Evolutionary conservation across 2,329 filamentous ascomycete genomes (phyloP), one percentile per base, ranked within the genome.

Genomic region (Diplodia seriata): DNA sequence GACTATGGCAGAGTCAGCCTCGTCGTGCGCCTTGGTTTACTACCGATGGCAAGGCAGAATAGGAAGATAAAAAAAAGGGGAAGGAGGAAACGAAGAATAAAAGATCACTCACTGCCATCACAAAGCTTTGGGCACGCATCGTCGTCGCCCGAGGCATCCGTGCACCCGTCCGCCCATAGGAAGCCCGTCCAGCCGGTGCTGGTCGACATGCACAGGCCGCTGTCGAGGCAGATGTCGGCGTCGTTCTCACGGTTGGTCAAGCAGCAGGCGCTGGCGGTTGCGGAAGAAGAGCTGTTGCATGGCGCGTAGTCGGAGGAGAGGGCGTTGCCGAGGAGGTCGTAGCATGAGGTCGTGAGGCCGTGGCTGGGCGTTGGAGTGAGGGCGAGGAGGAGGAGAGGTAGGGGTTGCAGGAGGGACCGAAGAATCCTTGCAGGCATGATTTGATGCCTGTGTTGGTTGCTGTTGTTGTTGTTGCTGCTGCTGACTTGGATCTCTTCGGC

Each of bases 151-250:
- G 29, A 12, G n/a, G 53, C 2, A 33, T 55, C 53, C 18, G 15
- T 55, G n/a, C 29, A 55, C 29, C 15, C 29, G 29, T 55, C 36
- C 18, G 14, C 53, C 53, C 53, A 33, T 2, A 31, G 18, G 11
- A 55, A 55, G 5, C 26, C 29, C 8, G 53, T 33, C 53, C 26
- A 55, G 11, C 29, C 29, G 7, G 12, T 14, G 15, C 53, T 55
- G 15, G 53, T 55, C 14, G 53, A 29, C 53, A 55, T 55, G 53
- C 53, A 55, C 26, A 55, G 29, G n/a, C 53, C 53, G 7, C 14
- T 33, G 29, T 33, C 29, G 29, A 55, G 53, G n/a, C 53, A 55
- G 29, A 55, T 15, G n/a, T 55, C 29, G 26, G 11, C 14, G 6
- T 36, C n/a, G 7, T 26, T 14, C 11, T 53, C 26, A 26, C 50